These are phyloP conservation scores for Pyricularia sp. DNA, from an alignment of 2,329 filamentous ascomycete genomes.

Conservation along the genomic window DNA sequence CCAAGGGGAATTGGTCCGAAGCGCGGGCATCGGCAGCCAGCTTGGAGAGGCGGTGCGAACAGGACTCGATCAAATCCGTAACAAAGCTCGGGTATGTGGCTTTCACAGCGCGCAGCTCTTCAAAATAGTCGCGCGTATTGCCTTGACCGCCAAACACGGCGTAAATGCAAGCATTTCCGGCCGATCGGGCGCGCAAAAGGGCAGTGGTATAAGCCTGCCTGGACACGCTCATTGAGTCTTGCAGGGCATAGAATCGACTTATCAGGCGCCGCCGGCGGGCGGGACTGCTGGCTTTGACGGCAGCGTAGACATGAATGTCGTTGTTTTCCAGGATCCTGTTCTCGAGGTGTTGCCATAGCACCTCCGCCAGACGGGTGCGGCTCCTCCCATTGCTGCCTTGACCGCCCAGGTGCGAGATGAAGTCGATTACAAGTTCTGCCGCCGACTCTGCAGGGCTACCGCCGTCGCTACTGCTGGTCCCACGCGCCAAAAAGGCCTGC, in stretches of 20 bases:
- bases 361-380: neutral
- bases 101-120: constrained; percentile 52
- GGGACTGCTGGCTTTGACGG: constrained; percentile 77
- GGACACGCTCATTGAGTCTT: constrained; percentile 70
- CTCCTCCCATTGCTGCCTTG: neutral
- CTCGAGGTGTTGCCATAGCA: neutral
- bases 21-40: constrained; percentile 76
- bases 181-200: constrained; percentile 76
- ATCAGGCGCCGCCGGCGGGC: constrained; percentile 91
- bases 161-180: constrained; percentile 77
- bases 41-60: constrained; percentile 75
- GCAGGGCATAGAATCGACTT: constrained; percentile 82
- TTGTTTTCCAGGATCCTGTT: constrained; percentile 34
- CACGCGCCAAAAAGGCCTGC: no score
- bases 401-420: neutral
- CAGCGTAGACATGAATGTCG: constrained; percentile 85
- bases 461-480: no score
- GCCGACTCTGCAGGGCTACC: no score
- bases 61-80: constrained; percentile 32
- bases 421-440: neutral
- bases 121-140: constrained; percentile 99
- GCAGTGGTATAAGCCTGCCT: constrained; percentile 92
- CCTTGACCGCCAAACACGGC: constrained; percentile 94
- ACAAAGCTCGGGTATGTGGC: neutral
- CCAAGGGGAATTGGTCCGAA: constrained; percentile 93